Conservation (phyloP, 2,329 filamentous ascomycete genomes). For the Knoxdaviesia proteae region DNA sequence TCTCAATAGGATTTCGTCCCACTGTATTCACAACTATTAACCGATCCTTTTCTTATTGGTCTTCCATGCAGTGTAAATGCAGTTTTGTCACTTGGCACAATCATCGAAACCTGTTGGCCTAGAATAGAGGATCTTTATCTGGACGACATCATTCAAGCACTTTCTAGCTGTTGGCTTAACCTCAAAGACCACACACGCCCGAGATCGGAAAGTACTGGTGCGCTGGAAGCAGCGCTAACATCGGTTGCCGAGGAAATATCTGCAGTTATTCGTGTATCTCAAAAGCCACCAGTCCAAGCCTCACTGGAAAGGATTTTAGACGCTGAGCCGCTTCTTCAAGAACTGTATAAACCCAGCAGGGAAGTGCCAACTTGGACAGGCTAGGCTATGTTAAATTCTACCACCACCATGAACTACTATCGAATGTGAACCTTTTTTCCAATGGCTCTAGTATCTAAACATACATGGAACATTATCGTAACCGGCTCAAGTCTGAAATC, state of each 20-base stretch:
- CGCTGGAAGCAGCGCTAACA: too few relatives aligned
- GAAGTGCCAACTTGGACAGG: background rate
- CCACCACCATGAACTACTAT: too few relatives aligned
- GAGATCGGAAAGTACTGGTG: background rate
- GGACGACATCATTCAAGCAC: slow-evolving; percentile 29
- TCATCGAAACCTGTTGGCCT: slow-evolving; percentile 48
- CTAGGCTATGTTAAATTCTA: too few relatives aligned
- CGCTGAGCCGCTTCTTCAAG: too few relatives aligned
- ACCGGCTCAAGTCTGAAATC: background rate
- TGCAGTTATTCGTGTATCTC: too few relatives aligned
- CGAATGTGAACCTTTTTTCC: too few relatives aligned
- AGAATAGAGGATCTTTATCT: slow-evolving; percentile 28
- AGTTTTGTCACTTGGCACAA: slow-evolving; percentile 28
- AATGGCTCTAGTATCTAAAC: too few relatives aligned
- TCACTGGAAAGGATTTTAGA: too few relatives aligned
- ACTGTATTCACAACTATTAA: slow-evolving; percentile 41
- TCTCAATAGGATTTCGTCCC: slow-evolving; percentile 40
- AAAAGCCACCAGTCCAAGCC: too few relatives aligned
- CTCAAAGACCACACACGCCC: slow-evolving; percentile 19
- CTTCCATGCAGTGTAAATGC: slow-evolving; percentile 33
- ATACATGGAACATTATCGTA: background rate
- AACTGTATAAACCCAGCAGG: background rate
- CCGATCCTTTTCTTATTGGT: slow-evolving; percentile 44
- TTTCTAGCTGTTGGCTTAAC: slow-evolving; percentile 43
- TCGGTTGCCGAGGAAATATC: too few relatives aligned